Evolutionary conservation across 768 basidiomycete species (phyloP), one percentile per base, ranked within the genome.

Genomic region (Russula ochroleuca): DNA sequence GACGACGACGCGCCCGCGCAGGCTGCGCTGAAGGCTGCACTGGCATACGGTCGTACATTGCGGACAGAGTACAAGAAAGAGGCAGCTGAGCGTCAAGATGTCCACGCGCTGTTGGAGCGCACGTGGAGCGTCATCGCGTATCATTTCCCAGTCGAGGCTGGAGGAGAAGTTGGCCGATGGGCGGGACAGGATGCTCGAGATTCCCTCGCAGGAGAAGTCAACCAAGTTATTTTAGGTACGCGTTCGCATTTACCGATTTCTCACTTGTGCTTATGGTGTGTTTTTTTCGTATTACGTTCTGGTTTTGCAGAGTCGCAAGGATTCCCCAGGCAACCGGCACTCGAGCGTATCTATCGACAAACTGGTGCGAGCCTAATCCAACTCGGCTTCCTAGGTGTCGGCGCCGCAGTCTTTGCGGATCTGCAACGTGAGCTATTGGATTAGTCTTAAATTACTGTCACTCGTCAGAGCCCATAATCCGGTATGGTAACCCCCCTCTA

Each of bases 71-170:
- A 88, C 74, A 83, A 83, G 71, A 72, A 76, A 37, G 86, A 90
- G 68, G 65, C 58, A n/a, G 35, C 40, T 15, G 70, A 74, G 35
- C 81, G 91, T 25, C 77, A 83, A 1, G 84, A 85, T 68, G 82
- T 93, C 37, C 82, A 84, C 59, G 77, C 80, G 15, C 77, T 89
- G 53, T 84, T 91, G 72, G 85, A 85, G 70, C 82, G 84, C 59
- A 88, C 92, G 10, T 88, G 91, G 65, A 84, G 86, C 31, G 85
- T 94, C 61, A 82, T 94, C 63, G 90, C 91, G 41, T 94, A 85
- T 72, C 83, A 86, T 48, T 85, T 91, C 72, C 91, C 90, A 23
- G 73, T 83, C 63, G 82, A 81, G 61, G 86, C 82, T 7, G 84
- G 83, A 5, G 87, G 87, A 14, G 80, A 83, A 37, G 82, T 84